Evolutionary conservation across 108 stramenopile species (phyloP).

Genomic region (Chaetoceros tenuissimus): DNA sequence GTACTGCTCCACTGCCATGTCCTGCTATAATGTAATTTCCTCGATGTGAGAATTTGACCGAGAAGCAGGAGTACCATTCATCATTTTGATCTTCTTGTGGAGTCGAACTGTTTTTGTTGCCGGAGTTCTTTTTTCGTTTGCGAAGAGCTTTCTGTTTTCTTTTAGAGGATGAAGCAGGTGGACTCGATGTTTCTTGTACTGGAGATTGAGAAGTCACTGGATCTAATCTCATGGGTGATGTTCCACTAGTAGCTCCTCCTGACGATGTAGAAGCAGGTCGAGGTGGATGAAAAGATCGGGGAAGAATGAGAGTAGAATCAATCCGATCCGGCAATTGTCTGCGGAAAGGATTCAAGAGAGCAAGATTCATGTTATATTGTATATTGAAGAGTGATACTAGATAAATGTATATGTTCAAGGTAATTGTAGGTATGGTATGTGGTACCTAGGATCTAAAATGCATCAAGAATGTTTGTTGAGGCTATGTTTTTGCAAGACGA

Average conservation of each 20-base stretch:
- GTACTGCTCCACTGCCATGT: conserved; percentile 59
- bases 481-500: too few species aligned
- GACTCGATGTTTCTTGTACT: not conserved
- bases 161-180: not conserved
- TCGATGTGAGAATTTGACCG: conserved; percentile 56
- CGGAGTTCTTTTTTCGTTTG: not conserved
- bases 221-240: not conserved
- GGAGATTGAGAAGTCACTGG: not conserved
- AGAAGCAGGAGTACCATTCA: conserved; percentile 55
- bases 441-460: too few species aligned
- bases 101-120: not conserved
- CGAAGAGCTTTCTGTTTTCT: not conserved
- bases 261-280: conserved; percentile 1
- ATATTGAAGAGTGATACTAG: not conserved
- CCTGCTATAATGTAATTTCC: conserved; percentile 61
- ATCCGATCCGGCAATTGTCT: conserved; percentile 72
- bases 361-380: conserved; percentile 53
- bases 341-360: conserved; percentile 64
- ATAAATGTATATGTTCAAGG: too few species aligned
- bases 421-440: too few species aligned
- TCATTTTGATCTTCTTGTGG: conserved; percentile 1
- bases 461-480: too few species aligned
- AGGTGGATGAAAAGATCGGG: conserved; percentile 36
- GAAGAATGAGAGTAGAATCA: conserved; percentile 59
- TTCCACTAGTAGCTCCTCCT: not conserved